Evolutionary conservation across 2,329 filamentous ascomycete genomes (phyloP), one percentile per base, ranked within the genome.

Genomic region (Colletotrichum brevisporum): DNA sequence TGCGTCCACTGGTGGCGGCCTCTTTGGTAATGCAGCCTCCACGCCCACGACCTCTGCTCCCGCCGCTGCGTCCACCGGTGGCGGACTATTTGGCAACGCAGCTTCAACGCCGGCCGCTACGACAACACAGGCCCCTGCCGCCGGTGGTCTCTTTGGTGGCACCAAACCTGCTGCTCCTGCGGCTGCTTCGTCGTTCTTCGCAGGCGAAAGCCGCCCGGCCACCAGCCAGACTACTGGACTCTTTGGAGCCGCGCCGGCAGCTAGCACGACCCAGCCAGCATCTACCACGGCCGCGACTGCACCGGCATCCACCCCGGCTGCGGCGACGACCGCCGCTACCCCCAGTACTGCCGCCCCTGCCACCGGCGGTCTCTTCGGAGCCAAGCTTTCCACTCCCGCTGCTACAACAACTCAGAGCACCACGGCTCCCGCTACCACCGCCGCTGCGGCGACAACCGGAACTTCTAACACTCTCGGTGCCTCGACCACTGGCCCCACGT

Each of bases 401-500:
- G 72, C 71, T 5, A 71, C 72, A 13, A 47, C 73, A 15, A 72
- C 76, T 16, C 75, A 78, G 51, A 72, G 78, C 69, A 45, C 74
- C 51, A 61, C 67, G 21, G 56, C 56, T 15, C 67, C 67, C 9
- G 50, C 62, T 16, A 27, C 62, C 21, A 56, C 31, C 31, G 31
- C 55, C 45, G 31, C 55, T 47, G 48, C 67, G 8, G 56, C 67
- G 15, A 59, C 71, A 5, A 71, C 76, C 4, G 47, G 76, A 21
- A 75, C 77, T 12, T 73, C 81, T 26, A 84, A 78, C 53, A 73
- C 77, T 31, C 82, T 95, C 56, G 90, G 89, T 18, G 89, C 91
- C 31, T 97, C 94, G 1, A 97, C 93, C 4, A 86, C 89, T 41
- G 95, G 95, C 0, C 94, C 95, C 1, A 85, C 91, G 3, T 95